These are phyloP conservation scores for Termitomyces sp. DNA, from an alignment of 768 basidiomycete genomes.

Conservation along the genomic window DNA sequence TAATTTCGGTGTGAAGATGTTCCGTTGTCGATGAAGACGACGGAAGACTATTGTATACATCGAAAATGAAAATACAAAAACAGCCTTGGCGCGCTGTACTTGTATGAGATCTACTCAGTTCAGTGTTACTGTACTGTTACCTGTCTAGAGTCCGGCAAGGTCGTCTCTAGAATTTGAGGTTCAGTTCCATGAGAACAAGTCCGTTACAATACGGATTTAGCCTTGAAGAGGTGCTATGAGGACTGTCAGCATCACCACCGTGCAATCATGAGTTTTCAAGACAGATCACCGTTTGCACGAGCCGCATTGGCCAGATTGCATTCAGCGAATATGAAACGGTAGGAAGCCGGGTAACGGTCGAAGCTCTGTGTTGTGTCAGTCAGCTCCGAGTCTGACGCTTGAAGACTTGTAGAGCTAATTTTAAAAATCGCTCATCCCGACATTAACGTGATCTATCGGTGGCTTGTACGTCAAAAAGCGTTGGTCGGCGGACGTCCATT, in stretches of 20 bases:
- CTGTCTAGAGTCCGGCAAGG: not conserved
- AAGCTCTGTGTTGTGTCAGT: not conserved
- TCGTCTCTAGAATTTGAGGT: not conserved
- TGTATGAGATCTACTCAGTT: not conserved
- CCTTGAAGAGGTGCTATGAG: not conserved
- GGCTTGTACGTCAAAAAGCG: not conserved
- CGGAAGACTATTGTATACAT: not conserved
- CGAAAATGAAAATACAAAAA: not conserved
- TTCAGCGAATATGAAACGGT: not conserved
- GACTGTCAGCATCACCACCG: too few species aligned
- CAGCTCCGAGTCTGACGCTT: not conserved
- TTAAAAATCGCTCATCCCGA: not conserved
- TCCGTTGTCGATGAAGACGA: constrained; percentile 1
- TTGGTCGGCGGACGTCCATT: not conserved
- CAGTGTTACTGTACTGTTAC: too few species aligned
- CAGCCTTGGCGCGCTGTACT: not conserved
- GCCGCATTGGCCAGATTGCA: not conserved
- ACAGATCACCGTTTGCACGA: not conserved
- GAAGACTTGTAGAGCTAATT: not conserved
- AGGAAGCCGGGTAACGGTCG: not conserved
- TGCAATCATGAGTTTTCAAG: not conserved
- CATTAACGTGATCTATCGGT: not conserved
- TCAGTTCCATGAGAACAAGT: not conserved
- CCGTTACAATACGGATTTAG: not conserved
- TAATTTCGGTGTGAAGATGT: not conserved